Percentiles rank a stretch among this genome's conserved stretches.
Conservation (phyloP, 306 rosid genomes). For the Rosa rugosa region DNA sequence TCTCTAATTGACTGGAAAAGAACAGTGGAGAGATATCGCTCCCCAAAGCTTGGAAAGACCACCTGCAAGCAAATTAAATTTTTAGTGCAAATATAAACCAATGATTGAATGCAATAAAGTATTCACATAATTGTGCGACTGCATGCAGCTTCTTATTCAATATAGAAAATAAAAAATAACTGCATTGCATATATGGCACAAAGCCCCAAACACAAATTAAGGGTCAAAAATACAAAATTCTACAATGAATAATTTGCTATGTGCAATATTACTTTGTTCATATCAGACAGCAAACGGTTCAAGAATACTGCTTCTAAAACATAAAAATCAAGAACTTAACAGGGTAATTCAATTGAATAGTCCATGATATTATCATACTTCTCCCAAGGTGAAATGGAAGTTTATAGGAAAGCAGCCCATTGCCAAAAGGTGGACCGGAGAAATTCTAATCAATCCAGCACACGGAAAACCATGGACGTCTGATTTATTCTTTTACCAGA, state of each 20-base stretch:
- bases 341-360: background rate
- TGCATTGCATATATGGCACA: background rate
- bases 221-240: background rate
- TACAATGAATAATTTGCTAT: background rate
- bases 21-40: conserved; percentile 71
- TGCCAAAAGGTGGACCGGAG: background rate
- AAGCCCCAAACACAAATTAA: background rate
- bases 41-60: conserved; percentile 87
- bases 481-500: background rate
- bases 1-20: conserved; percentile 91
- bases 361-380: background rate
- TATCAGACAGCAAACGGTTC: background rate
- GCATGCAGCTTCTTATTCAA: background rate
- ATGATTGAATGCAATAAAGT: background rate
- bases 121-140: background rate
- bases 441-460: background rate
- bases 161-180: background rate
- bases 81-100: conserved; percentile 3
- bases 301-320: background rate
- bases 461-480: background rate
- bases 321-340: background rate
- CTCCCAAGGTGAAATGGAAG: background rate
- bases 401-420: background rate
- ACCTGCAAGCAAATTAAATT: conserved; percentile 50
- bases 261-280: background rate